These are phyloP conservation scores for Aspergillus neotritici DNA, from an alignment of 2,329 filamentous ascomycete genomes.

Conservation along the genomic window DNA sequence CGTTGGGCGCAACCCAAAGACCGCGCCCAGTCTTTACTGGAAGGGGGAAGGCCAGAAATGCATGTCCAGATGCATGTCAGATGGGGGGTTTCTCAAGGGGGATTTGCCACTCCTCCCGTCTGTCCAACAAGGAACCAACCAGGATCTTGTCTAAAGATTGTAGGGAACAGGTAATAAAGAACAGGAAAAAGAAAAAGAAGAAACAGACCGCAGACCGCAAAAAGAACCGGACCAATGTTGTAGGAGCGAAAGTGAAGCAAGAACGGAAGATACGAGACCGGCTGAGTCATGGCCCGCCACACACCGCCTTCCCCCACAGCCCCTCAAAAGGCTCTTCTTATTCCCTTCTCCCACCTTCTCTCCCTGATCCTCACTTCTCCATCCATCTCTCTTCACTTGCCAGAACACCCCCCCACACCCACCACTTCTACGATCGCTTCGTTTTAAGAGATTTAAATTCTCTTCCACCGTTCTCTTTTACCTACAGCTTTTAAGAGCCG, in stretches of 20 bases:
- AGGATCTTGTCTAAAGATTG: too few species aligned
- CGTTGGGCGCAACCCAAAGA: too few species aligned
- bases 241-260: neutral
- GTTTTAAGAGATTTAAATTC: conserved; percentile 29
- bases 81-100: too few species aligned
- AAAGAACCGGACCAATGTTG: too few species aligned
- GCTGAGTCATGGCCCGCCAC: conserved; percentile 20
- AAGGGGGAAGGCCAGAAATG: too few species aligned
- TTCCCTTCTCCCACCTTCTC: conserved; percentile 23
- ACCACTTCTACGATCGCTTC: conserved; percentile 18
- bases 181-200: too few species aligned
- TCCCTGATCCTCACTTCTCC: conserved; percentile 20
- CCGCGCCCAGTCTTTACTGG: too few species aligned
- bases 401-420: conserved; percentile 11
- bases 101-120: too few species aligned
- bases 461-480: conserved; percentile 26
- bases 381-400: conserved; percentile 12
- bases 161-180: too few species aligned
- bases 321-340: conserved; percentile 35
- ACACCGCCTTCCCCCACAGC: conserved; percentile 33
- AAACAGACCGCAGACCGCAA: too few species aligned
- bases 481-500: conserved; percentile 37
- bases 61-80: too few species aligned
- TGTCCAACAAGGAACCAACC: too few species aligned
- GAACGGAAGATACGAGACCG: conserved; percentile 6